These are phyloP conservation scores for Austroboletus eburneus DNA, from an alignment of 768 basidiomycete species.

Conservation along the genomic window DNA sequence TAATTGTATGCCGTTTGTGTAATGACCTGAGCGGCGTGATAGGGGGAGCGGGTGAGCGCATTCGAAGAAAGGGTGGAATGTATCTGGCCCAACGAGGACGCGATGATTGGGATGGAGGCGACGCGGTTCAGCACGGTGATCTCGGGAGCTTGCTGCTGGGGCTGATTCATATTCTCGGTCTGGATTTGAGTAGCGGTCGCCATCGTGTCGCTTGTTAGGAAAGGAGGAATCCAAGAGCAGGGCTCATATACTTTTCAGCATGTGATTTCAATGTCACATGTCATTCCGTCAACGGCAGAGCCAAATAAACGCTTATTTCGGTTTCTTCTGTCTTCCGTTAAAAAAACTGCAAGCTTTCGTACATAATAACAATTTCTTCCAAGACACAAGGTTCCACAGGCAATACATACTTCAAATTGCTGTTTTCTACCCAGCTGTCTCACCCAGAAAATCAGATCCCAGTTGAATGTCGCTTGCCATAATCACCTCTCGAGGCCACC, in stretches of 20 bases:
- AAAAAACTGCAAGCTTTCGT: too few species aligned
- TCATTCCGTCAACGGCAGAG: too few species aligned
- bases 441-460: slow-evolving; percentile 26
- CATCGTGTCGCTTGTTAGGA: too few species aligned
- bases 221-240: too few species aligned
- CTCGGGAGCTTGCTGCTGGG: slow-evolving; percentile 38
- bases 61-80: slow-evolving; percentile 58
- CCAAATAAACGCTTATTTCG: too few species aligned
- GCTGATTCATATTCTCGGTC: slow-evolving; percentile 17
- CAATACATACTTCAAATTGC: slow-evolving; percentile 15
- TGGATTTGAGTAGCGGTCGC: slow-evolving; percentile 31
- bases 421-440: slow-evolving; percentile 14
- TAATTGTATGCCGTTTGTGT: slow-evolving; percentile 56
- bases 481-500: slow-evolving; percentile 15
- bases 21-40: slow-evolving; percentile 59
- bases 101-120: slow-evolving; percentile 69
- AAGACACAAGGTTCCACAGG: slow-evolving; percentile 23
- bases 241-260: too few species aligned
- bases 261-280: too few species aligned
- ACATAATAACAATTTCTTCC: slow-evolving; percentile 20
- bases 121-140: slow-evolving; percentile 61
- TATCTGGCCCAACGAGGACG: slow-evolving; percentile 56
- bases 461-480: slow-evolving; percentile 11
- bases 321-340: too few species aligned
- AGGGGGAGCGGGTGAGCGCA: slow-evolving; percentile 58